A percentile compares a stretch with the other conserved stretches of the same genome.
Evolutionary conservation across 768 basidiomycete species (phyloP).

Genomic region (Russula virescens): DNA sequence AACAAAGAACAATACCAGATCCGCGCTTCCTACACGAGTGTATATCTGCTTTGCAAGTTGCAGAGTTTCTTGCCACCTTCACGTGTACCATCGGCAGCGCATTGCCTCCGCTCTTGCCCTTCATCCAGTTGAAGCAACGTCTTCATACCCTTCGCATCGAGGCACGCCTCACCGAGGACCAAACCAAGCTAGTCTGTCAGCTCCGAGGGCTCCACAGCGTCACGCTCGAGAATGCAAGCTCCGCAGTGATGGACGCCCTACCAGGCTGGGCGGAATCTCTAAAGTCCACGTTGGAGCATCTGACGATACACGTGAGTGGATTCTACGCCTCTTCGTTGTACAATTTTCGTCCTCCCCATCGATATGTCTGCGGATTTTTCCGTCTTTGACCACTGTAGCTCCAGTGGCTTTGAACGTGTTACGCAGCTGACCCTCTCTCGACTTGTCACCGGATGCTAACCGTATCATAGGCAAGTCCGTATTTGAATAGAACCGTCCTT

Average conservation of each 20-base stretch:
- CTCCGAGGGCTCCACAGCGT: slow-evolving; percentile 41
- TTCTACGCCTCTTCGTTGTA: not conserved
- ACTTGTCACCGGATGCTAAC: slow-evolving; percentile 14
- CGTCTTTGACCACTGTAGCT: slow-evolving; percentile 4
- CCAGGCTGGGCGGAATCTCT: slow-evolving; percentile 50
- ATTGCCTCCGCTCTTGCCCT: slow-evolving; percentile 45
- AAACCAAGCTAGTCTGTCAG: slow-evolving; percentile 40
- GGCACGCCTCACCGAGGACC: slow-evolving; percentile 48
- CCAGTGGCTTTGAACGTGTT: slow-evolving; percentile 3
- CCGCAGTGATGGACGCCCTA: slow-evolving; percentile 53
- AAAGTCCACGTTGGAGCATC: slow-evolving; percentile 40
- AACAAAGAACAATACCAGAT: slow-evolving; percentile 26
- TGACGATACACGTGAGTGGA: slow-evolving; percentile 55
- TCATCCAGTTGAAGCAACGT: slow-evolving; percentile 40
- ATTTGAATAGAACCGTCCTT: slow-evolving; percentile 49
- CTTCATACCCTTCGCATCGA: slow-evolving; percentile 46
- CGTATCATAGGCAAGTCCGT: slow-evolving; percentile 45
- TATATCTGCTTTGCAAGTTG: slow-evolving; percentile 41
- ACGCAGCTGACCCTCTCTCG: slow-evolving; percentile 15
- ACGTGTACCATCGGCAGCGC: slow-evolving; percentile 43
- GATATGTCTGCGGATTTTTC: slow-evolving; percentile 16
- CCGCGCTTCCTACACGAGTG: slow-evolving; percentile 52
- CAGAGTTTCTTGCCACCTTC: slow-evolving; percentile 52
- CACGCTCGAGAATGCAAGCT: slow-evolving; percentile 53
- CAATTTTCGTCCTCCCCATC: slow-evolving; percentile 11